These are phyloP conservation scores for Stachybotrys echinatus DNA, from an alignment of 2,329 filamentous ascomycete genomes.

Conservation along the genomic window DNA sequence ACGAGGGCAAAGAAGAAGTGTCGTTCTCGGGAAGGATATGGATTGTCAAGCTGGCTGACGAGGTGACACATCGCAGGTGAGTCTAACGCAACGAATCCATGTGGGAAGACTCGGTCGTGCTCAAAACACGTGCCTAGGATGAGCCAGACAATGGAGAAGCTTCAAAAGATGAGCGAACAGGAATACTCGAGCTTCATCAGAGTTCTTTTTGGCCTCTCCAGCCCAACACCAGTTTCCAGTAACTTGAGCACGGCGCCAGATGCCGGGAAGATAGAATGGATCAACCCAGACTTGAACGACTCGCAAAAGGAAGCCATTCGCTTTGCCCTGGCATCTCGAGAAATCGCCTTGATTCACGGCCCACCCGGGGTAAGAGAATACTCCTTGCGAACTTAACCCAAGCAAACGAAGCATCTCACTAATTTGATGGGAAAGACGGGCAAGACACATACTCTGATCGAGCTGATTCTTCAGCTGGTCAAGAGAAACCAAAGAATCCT, in stretches of 20 bases:
- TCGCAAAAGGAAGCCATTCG: slow-evolving; percentile 64
- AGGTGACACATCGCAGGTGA: slow-evolving; percentile 58
- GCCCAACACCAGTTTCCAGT: slow-evolving; percentile 40
- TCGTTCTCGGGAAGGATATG: slow-evolving; percentile 47
- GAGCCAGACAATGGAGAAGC: slow-evolving; percentile 55
- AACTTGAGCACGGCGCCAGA: slow-evolving; percentile 37
- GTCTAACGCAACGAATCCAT: too few species aligned
- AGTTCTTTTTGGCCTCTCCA: slow-evolving; percentile 56
- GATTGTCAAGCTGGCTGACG: slow-evolving; percentile 63
- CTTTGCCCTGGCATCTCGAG: slow-evolving; percentile 78
- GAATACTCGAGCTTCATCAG: slow-evolving; percentile 57
- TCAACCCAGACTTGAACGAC: slow-evolving; percentile 57
- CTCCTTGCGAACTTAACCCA: not conserved
- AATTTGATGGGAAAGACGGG: slow-evolving; percentile 56
- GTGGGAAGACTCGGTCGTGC: not conserved
- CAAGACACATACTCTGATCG: slow-evolving; percentile 94
- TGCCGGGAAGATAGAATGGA: slow-evolving; percentile 48
- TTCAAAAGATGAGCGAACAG: slow-evolving; percentile 51
- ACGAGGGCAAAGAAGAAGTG: slow-evolving; percentile 53
- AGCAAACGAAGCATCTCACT: slow-evolving; percentile 4
- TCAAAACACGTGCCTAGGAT: slow-evolving; percentile 51
- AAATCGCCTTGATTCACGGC: slow-evolving; percentile 88
- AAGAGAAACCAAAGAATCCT: slow-evolving; percentile 68
- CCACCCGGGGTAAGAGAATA: slow-evolving; percentile 65
- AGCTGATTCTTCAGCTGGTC: slow-evolving; percentile 87